Evolutionary conservation across 148 eudicot genomes (phyloP).

Genomic region (Fagopyrum esculentum): DNA sequence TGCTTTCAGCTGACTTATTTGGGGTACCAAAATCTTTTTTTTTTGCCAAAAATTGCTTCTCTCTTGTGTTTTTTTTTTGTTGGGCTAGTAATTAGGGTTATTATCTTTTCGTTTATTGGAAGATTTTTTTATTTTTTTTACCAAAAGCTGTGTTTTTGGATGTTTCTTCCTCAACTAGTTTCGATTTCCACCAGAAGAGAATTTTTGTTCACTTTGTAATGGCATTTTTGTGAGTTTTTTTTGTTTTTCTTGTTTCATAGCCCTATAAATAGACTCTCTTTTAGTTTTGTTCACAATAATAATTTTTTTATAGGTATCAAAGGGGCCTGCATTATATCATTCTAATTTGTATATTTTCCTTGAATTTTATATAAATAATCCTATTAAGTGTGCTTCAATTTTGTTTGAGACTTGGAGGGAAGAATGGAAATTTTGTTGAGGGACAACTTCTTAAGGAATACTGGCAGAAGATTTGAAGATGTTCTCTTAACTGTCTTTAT

Average conservation of each 20-base stretch:
- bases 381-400: constrained; percentile 4
- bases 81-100: background rate
- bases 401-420: constrained; percentile 12
- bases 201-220: background rate
- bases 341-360: background rate
- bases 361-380: background rate
- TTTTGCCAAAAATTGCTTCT: background rate
- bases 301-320: background rate
- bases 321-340: background rate
- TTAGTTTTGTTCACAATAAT: background rate
- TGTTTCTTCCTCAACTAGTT: background rate
- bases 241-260: background rate
- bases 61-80: background rate
- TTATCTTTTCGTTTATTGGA: background rate
- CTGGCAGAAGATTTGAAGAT: constrained; percentile 13
- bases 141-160: background rate
- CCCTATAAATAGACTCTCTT: background rate
- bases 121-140: background rate
- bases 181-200: background rate
- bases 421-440: constrained; percentile 16
- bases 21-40: background rate
- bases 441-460: constrained; percentile 11
- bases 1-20: constrained; percentile 9
- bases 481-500: constrained; percentile 16
- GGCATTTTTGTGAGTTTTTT: background rate